Evolutionary conservation across 331 rosid genomes (phyloP).

Genomic region (Acacia concinna): DNA sequence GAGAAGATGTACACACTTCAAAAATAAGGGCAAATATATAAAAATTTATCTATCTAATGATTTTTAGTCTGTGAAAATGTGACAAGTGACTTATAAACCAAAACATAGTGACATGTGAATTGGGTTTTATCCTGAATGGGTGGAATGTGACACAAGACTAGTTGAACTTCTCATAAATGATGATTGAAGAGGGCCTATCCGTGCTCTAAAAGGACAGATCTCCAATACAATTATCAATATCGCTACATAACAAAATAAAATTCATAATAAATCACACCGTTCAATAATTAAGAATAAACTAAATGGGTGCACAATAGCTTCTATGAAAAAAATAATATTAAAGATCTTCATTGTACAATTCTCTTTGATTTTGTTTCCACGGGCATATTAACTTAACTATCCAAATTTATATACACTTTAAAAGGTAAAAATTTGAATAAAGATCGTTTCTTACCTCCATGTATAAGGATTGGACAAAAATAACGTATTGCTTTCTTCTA

Average conservation of each 20-base stretch:
- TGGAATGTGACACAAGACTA: background rate
- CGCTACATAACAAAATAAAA: background rate
- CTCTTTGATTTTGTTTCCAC: background rate
- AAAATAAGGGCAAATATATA: too few relatives aligned
- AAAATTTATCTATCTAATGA: too few relatives aligned
- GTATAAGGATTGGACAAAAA: conserved; percentile 25
- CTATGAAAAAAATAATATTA: conserved; percentile 40
- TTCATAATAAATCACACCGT: background rate
- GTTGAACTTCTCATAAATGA: background rate
- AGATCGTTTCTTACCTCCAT: conserved; percentile 16
- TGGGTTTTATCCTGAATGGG: too few relatives aligned
- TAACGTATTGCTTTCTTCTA: conserved; percentile 27
- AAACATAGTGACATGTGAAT: too few relatives aligned
- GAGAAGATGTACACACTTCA: too few relatives aligned
- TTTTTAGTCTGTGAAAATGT: too few relatives aligned
- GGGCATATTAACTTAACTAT: conserved; percentile 19
- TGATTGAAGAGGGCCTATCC: background rate
- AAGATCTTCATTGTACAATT: conserved; percentile 21
- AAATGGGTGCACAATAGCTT: background rate
- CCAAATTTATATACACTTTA: background rate
- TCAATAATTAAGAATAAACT: background rate
- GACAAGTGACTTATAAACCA: too few relatives aligned
- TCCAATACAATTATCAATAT: background rate
- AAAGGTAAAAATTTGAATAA: conserved; percentile 11
- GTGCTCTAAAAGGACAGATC: background rate